A percentile compares a stretch with the other conserved stretches of the same genome.
phyloP scores from a whole-genome alignment of 441 rosid species.

The Populus hybrid region DNA sequence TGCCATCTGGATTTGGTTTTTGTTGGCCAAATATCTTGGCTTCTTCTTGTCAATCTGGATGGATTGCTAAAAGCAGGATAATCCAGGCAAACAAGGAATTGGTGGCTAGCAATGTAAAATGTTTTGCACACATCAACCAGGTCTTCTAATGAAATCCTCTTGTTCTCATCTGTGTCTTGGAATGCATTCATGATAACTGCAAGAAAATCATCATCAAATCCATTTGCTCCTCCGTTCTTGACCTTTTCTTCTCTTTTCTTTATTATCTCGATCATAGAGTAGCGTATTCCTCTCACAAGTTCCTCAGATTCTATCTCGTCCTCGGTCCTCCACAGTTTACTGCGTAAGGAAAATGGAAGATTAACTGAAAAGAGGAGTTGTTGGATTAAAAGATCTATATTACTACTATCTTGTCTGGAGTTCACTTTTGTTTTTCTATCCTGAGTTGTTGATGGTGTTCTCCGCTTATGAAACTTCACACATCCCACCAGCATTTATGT shows the following conservation, averaged over 20 bases:
- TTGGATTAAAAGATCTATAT: background rate
- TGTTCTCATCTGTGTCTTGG: slow-evolving; percentile 19
- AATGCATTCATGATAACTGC: slow-evolving; percentile 37
- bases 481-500: too few species aligned
- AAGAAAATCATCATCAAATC: slow-evolving; percentile 35
- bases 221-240: slow-evolving; percentile 13
- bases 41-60: slow-evolving; percentile 38
- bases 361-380: too few species aligned
- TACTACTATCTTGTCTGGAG: too few species aligned
- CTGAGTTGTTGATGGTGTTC: too few species aligned
- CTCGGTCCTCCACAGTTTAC: slow-evolving; percentile 18
- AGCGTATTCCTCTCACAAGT: slow-evolving; percentile 30
- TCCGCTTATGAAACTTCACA: too few species aligned
- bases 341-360: background rate
- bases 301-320: slow-evolving; percentile 41
- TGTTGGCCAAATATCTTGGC: slow-evolving; percentile 26
- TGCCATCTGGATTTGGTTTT: slow-evolving; percentile 29
- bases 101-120: slow-evolving; percentile 35
- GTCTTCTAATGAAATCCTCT: slow-evolving; percentile 26
- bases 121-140: slow-evolving; percentile 41
- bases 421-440: too few species aligned
- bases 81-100: slow-evolving; percentile 28
- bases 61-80: slow-evolving; percentile 30
- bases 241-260: slow-evolving; percentile 36
- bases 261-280: slow-evolving; percentile 29